A percentile compares a stretch with the other conserved stretches of the same genome.
These are phyloP conservation scores for Lachancea sp. DNA, from an alignment of 805 yeast genomes.

Conservation along the genomic window DNA sequence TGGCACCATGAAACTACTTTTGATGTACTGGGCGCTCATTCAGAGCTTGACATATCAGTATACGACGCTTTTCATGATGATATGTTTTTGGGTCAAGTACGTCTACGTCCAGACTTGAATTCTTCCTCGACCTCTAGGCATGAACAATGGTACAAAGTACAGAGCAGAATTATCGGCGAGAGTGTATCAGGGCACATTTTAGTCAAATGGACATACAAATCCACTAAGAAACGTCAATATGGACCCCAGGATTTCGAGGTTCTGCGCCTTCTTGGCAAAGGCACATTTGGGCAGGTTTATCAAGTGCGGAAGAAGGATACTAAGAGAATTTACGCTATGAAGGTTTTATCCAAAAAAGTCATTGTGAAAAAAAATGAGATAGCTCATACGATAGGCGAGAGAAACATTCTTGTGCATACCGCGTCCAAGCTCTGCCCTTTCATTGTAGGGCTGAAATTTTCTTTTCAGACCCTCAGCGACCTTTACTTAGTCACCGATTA, in stretches of 20 bases:
- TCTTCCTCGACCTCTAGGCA: conserved; percentile 33
- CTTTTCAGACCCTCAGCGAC: conserved; percentile 93
- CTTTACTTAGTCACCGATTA: conserved; percentile 91
- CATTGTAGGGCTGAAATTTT: conserved; percentile 90
- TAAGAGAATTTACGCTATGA: conserved; percentile 92
- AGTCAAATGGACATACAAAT: conserved; percentile 65
- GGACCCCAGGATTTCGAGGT: conserved; percentile 96
- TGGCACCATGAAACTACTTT: conserved; percentile 94
- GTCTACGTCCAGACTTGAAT: conserved; percentile 55
- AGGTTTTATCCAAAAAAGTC: conserved; percentile 87
- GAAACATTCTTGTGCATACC: conserved; percentile 89
- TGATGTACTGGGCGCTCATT: conserved; percentile 79
- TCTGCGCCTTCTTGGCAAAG: conserved; percentile 83
- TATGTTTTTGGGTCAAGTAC: conserved; percentile 77
- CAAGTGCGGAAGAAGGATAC: conserved; percentile 92
- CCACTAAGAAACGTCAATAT: conserved; percentile 64
- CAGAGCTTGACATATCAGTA: conserved; percentile 83
- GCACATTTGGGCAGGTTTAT: conserved; percentile 96
- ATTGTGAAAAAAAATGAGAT: conserved; percentile 95
- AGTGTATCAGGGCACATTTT: conserved; percentile 71
- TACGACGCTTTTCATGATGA: conserved; percentile 83
- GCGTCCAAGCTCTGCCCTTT: conserved; percentile 85
- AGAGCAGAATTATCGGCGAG: conserved; percentile 70
- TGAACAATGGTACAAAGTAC: conserved; percentile 69
- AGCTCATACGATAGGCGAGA: conserved; percentile 96